Percentiles rank a stretch among this genome's conserved stretches.
These are phyloP conservation scores for Syzygium aqueum DNA, from an alignment of 345 rosid genomes.

Conservation along the genomic window DNA sequence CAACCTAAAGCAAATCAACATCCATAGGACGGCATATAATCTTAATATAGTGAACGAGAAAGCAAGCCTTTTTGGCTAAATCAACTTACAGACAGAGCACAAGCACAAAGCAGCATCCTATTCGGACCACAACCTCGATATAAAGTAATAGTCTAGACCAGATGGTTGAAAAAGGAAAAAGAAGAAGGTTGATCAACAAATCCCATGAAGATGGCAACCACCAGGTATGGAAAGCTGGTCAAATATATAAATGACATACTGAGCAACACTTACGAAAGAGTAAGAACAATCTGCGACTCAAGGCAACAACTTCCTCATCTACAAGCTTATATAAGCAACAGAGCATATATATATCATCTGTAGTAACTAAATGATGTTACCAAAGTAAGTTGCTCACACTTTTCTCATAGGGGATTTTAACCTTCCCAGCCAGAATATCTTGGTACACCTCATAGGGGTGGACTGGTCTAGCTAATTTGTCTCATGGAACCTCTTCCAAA, in stretches of 20 bases:
- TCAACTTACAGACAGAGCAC: not conserved
- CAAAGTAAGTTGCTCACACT: not conserved
- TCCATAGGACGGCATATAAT: not conserved
- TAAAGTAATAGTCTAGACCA: not conserved
- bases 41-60: not conserved
- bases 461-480: not conserved
- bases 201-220: not conserved
- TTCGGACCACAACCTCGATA: not conserved
- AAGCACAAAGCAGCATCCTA: not conserved
- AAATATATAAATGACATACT: not conserved
- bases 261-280: not conserved
- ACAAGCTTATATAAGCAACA: not conserved
- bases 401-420: not conserved
- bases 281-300: not conserved
- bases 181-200: not conserved
- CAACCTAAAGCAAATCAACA: not conserved
- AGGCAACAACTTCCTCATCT: not conserved
- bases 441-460: not conserved
- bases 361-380: not conserved
- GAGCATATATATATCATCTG: not conserved
- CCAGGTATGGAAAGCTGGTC: not conserved
- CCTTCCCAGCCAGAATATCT: not conserved
- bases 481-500: not conserved
- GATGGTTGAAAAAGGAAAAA: not conserved
- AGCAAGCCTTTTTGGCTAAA: not conserved